Evolutionary conservation across 306 rosid species (phyloP).

Genomic region (Prunus salicina): DNA sequence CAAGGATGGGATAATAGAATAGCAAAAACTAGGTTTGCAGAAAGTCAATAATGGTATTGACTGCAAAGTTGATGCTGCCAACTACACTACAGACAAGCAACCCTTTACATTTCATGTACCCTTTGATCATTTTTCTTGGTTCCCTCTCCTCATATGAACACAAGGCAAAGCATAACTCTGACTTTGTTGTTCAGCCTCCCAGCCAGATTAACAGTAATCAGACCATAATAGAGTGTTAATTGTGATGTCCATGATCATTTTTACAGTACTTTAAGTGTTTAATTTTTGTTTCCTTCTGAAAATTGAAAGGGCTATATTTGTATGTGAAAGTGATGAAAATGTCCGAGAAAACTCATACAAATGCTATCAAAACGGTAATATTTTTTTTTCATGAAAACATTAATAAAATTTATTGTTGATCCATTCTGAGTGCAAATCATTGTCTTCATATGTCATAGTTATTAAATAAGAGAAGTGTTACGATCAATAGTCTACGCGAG

Average conservation of each 20-base stretch:
- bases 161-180: no score
- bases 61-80: not conserved
- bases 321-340: not conserved
- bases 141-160: no score
- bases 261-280: no score
- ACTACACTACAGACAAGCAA: not conserved
- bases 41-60: not conserved
- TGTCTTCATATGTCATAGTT: no score
- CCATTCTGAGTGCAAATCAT: not conserved
- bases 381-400: no score
- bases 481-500: no score
- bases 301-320: no score
- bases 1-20: not conserved
- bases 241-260: not conserved
- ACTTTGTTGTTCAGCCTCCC: no score
- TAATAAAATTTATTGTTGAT: not conserved
- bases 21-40: not conserved
- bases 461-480: no score
- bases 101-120: not conserved
- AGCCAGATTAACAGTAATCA: no score
- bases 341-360: not conserved
- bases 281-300: no score
- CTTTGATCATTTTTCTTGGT: not conserved
- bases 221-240: no score
- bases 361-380: not conserved